These are phyloP conservation scores for Fusarium luffae DNA, from an alignment of 2,329 filamentous ascomycete species.

Conservation along the genomic window DNA sequence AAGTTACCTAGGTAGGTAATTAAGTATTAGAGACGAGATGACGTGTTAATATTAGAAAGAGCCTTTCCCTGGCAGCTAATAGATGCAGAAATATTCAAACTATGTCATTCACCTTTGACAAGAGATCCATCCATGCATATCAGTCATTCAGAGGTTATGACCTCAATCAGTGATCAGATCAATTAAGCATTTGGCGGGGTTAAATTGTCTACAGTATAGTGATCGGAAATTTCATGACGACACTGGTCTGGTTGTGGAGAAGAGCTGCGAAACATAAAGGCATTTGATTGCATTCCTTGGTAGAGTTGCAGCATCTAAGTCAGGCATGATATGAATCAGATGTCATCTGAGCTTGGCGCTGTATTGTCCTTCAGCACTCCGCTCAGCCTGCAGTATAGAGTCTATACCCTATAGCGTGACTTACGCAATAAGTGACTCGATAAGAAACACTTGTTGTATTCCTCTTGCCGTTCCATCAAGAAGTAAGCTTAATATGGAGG, in stretches of 20 bases:
- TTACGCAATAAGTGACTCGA: not conserved
- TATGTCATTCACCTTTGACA: constrained; percentile 5
- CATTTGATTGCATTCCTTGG: constrained; percentile 3
- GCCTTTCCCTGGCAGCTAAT: not conserved
- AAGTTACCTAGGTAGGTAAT: not conserved
- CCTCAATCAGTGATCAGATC: constrained; percentile 7
- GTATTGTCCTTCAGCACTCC: not conserved
- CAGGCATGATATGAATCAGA: not conserved
- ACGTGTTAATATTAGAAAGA: not conserved
- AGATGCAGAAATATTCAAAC: not conserved
- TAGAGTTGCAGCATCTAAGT: not conserved
- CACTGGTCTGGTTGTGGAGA: constrained; percentile 21
- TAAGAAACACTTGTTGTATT: not conserved
- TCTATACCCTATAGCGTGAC: not conserved
- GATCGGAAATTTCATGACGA: constrained; percentile 23
- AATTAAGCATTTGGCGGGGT: not conserved
- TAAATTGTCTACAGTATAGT: not conserved
- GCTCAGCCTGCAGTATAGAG: not conserved
- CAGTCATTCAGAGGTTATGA: constrained; percentile 3
- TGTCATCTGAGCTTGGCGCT: constrained; percentile 1
- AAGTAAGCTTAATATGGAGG: not conserved
- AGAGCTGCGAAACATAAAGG: constrained; percentile 6
- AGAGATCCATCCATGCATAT: not conserved
- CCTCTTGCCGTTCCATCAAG: not conserved
- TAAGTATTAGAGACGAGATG: not conserved